Evolutionary conservation across 805 yeast genomes (phyloP).

Genomic region (Priceomyces melissophilus): DNA sequence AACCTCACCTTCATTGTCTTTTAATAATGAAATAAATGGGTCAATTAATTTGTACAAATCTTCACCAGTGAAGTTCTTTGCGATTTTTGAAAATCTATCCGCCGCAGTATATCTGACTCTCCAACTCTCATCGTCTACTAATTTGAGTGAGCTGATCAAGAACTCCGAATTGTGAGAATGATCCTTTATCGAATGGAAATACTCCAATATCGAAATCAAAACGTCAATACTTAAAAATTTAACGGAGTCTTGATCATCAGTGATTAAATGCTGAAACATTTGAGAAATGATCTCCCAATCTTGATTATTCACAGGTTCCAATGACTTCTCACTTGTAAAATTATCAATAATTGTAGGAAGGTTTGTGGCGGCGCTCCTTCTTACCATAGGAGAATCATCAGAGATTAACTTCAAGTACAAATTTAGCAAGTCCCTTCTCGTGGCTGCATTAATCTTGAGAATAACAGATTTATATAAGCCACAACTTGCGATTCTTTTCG

Average conservation of each 20-base stretch:
- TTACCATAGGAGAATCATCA: conserved; percentile 97
- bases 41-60: conserved; percentile 61
- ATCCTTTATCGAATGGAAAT: conserved; percentile 58
- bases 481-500: conserved; percentile 85
- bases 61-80: conserved; percentile 57
- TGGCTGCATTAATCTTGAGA: conserved; percentile 50
- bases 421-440: conserved; percentile 60
- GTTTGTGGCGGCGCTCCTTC: conserved; percentile 87
- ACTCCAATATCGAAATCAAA: conserved; percentile 73
- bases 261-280: conserved; percentile 74
- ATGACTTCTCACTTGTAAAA: conserved; percentile 28
- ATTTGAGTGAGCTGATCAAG: conserved; percentile 59
- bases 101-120: conserved; percentile 98
- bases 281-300: conserved; percentile 77
- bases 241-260: conserved; percentile 93
- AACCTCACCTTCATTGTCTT: conserved; percentile 95
- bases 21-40: conserved; percentile 73
- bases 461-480: conserved; percentile 78
- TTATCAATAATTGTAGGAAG: conserved; percentile 71
- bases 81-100: conserved; percentile 79
- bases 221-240: conserved; percentile 87
- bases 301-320: conserved; percentile 43
- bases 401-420: conserved; percentile 67
- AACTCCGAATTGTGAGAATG: conserved; percentile 59
- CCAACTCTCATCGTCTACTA: conserved; percentile 92